phyloP scores from a whole-genome alignment of 805 yeast genomes.

The Cyberlindnera sargentensis region DNA sequence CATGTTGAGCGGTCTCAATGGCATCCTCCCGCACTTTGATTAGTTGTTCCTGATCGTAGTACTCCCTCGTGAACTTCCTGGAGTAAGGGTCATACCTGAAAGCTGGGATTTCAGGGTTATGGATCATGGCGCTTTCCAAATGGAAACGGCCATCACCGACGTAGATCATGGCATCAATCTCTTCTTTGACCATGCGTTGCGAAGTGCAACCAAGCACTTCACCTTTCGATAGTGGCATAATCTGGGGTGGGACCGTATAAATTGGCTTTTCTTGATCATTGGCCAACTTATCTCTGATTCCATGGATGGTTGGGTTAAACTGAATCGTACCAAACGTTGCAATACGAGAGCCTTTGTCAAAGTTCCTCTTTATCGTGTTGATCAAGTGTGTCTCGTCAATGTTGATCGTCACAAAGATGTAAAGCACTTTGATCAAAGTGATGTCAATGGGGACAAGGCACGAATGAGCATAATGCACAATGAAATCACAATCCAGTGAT shows the following conservation, averaged over 20 bases:
- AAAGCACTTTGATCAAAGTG: constrained; percentile 85
- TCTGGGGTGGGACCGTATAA: constrained; percentile 78
- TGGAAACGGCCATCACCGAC: constrained; percentile 97
- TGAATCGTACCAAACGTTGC: constrained; percentile 96
- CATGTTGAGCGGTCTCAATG: constrained; percentile 47
- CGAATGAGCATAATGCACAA: constrained; percentile 95
- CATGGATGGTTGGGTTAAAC: constrained; percentile 90
- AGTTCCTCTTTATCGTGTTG: constrained; percentile 68
- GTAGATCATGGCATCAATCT: constrained; percentile 75
- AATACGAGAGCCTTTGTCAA: constrained; percentile 52
- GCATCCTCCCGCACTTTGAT: constrained; percentile 69
- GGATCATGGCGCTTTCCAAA: constrained; percentile 93
- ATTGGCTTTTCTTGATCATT: constrained; percentile 40
- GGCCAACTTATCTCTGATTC: constrained; percentile 55
- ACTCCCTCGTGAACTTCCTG: constrained; percentile 82
- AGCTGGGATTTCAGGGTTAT: constrained; percentile 89
- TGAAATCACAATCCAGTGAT: constrained; percentile 86
- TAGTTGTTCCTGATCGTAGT: constrained; percentile 82
- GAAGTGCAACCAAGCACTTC: constrained; percentile 97
- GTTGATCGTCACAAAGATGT: constrained; percentile 88
- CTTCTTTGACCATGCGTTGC: constrained; percentile 60
- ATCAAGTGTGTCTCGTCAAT: constrained; percentile 80
- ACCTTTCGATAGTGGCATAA: constrained; percentile 87
- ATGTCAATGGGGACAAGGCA: constrained; percentile 94
- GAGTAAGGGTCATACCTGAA: constrained; percentile 94